These are phyloP conservation scores for Macrophomina pseudophaseolina DNA, from an alignment of 2,329 filamentous ascomycete species.

Conservation along the genomic window DNA sequence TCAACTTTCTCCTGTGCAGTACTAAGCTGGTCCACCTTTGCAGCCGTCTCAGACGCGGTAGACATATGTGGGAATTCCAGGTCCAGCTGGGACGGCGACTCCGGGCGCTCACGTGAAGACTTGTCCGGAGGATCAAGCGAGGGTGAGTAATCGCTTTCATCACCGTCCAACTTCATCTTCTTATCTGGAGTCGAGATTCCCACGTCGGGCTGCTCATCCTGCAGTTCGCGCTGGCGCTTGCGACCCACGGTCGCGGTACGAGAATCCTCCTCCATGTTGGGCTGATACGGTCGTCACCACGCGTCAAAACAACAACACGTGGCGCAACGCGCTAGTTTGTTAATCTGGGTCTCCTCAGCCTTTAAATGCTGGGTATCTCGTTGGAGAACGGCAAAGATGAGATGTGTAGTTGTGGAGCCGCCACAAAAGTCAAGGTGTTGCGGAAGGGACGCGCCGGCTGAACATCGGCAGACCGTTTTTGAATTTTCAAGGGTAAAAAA, in stretches of 20 bases:
- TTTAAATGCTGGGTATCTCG: not conserved
- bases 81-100: not conserved
- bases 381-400: not conserved
- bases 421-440: not conserved
- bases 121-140: conserved; percentile 2
- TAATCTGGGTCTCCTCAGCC: not conserved
- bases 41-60: not conserved
- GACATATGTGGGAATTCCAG: conserved; percentile 15
- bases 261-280: conserved; percentile 41
- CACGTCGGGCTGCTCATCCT: not conserved
- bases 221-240: conserved; percentile 36
- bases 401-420: not conserved
- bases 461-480: not conserved
- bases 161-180: conserved; percentile 8
- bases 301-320: not conserved
- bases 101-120: conserved; percentile 15
- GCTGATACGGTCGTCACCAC: not conserved
- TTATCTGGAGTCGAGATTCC: not conserved
- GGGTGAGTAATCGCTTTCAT: conserved; percentile 10
- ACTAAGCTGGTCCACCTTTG: conserved; percentile 7
- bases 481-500: conserved; percentile 4
- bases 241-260: conserved; percentile 52
- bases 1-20: conserved; percentile 1
- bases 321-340: not conserved
- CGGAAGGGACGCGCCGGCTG: not conserved